Conservation (phyloP, 2,329 filamentous ascomycete species). For the Exophiala viscosa region DNA sequence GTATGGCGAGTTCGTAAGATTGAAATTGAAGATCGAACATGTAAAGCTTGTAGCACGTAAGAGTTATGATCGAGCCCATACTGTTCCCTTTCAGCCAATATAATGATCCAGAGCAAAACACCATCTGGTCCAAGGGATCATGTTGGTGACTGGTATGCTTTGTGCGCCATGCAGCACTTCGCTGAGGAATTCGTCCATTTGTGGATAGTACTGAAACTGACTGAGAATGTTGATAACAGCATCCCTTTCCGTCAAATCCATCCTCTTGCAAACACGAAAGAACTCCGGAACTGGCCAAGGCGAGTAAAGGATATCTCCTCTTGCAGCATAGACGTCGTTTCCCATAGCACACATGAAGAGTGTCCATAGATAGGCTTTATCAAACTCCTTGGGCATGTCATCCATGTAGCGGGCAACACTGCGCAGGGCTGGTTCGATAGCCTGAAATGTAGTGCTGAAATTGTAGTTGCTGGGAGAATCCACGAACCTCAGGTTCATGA, state of each 20-base stretch:
- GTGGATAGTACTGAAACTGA: constrained; percentile 2
- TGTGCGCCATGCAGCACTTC: background rate
- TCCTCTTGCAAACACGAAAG: background rate
- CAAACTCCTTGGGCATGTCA: background rate
- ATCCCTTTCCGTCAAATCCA: background rate
- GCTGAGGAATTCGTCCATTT: constrained; percentile 7
- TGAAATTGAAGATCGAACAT: no score
- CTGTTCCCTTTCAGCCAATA: no score
- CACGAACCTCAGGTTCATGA: constrained; percentile 13
- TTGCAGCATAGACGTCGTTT: constrained; percentile 11
- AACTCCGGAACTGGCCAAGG: constrained; percentile 10
- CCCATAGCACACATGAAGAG: constrained; percentile 11
- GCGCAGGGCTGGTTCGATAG: constrained; percentile 8
- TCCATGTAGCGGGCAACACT: background rate
- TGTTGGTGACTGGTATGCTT: background rate
- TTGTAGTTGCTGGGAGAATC: constrained; percentile 15
- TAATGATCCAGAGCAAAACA: constrained; percentile 9
- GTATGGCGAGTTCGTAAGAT: no score
- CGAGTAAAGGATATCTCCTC: constrained; percentile 13
- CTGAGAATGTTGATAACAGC: background rate
- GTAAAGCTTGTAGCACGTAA: no score
- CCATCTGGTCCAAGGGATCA: constrained; percentile 13
- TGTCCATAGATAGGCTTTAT: constrained; percentile 8
- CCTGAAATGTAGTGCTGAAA: constrained; percentile 12
- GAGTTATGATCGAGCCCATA: no score